Evolutionary conservation across 1,284 basidiomycete species (phyloP), one percentile per base, ranked within the genome.

Genomic region (Rugosomyces carneus): DNA sequence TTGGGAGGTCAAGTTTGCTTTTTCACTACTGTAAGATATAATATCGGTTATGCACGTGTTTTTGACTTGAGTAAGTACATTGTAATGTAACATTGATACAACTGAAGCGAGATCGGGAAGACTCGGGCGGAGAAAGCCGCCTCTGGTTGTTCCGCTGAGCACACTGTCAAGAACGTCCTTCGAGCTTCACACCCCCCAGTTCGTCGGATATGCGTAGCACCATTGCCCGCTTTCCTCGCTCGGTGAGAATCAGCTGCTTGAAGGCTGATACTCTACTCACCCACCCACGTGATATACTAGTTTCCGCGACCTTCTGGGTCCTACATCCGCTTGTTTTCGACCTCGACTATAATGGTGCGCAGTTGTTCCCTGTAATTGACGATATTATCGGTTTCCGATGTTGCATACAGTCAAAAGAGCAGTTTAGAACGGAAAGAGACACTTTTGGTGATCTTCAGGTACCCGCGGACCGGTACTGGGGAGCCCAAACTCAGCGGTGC

Each of bases 381-480:
- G 3, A 3, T 6, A 16, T 34, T 13, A 15, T 8, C 3, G n/a
- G 3, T 34, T n/a, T 34, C n/a, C 5, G 10, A 29, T 16, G 15
- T 34, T 8, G n/a, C 34, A 38, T 35, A n/a, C 56, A 66, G 64
- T 60, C 68, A 27, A 58, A 56, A 21, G 70, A 79, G 61, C 70
- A 75, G 47, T 81, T 72, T 65, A 81, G 88, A 42, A 66, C 70
- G 10, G 89, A 93, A 65, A 80, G 71, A 51, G 92, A 95, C 67
- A 94, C 93, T 3, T 95, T 95, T 63, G 92, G 92, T 40, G 89
- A 93, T 47, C 80, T 99, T 45, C 77, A 91, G 60, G 96, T 99
- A 39, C 95, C 96, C 32, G 82, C 88, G 18, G 89, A 98, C 61
- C 81, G 87, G 47, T 98, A 98, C 72, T 99, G 95, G 93, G 96